These are phyloP conservation scores for Cladosporium sp. DNA, from an alignment of 2,329 filamentous ascomycete genomes.

Conservation along the genomic window DNA sequence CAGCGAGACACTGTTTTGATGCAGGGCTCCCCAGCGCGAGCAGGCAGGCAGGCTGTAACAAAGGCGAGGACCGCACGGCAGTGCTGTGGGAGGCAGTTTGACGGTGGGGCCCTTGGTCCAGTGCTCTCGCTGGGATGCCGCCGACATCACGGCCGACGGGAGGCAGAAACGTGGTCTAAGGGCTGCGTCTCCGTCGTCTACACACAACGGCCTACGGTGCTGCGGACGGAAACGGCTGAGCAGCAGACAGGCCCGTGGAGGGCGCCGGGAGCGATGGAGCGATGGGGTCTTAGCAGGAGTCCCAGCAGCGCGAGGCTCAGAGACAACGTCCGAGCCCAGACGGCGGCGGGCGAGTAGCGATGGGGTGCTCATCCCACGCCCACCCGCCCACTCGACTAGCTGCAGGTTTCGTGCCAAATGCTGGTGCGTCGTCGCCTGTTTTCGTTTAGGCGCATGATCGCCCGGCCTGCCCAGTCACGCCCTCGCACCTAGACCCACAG, in stretches of 20 bases:
- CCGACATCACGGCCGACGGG: conserved; percentile 18
- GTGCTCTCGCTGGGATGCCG: conserved; percentile 9
- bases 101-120: not conserved
- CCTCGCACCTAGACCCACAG: not conserved
- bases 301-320: conserved; percentile 3
- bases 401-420: conserved; percentile 16
- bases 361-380: conserved; percentile 17
- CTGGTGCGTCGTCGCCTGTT: conserved; percentile 14
- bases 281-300: not conserved
- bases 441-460: conserved; percentile 15
- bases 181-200: not conserved
- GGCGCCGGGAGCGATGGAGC: conserved; percentile 11
- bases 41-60: not conserved
- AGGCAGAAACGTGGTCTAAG: conserved; percentile 10
- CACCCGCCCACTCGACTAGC: conserved; percentile 1
- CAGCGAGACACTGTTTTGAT: conserved; percentile 15
- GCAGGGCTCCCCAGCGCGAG: conserved; percentile 14
- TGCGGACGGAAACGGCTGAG: conserved; percentile 5
- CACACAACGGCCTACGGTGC: not conserved
- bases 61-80: not conserved
- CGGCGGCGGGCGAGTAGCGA: conserved; percentile 9
- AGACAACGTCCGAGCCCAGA: conserved; percentile 2
- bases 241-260: conserved; percentile 1
- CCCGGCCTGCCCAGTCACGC: conserved; percentile 17
- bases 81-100: not conserved